Conservation (phyloP, 306 rosid genomes). For the Inga oerstediana region DNA sequence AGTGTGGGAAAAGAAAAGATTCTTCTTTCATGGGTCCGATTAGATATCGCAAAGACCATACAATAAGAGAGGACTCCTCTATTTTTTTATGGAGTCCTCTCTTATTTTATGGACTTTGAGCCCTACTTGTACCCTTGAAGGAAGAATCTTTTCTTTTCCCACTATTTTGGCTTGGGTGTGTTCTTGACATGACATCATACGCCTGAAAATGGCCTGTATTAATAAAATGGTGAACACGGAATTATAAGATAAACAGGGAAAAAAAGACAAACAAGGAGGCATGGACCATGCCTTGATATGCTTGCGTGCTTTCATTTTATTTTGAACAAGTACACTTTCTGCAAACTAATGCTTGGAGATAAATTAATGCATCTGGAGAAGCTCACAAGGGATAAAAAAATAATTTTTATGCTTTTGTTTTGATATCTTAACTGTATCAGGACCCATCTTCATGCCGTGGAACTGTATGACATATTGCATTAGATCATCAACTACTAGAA, state of each 20-base stretch:
- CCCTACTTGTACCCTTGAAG: neutral
- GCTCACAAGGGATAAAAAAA: neutral
- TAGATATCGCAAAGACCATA: too few relatives aligned
- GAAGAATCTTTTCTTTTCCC: neutral
- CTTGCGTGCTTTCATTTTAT: conserved; percentile 14
- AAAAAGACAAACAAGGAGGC: neutral
- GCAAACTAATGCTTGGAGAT: neutral
- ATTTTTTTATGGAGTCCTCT: too few relatives aligned
- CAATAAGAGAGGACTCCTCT: too few relatives aligned
- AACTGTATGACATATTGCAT: conserved; percentile 47
- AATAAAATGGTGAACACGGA: neutral
- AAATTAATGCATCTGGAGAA: conserved; percentile 5
- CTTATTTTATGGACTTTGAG: neutral
- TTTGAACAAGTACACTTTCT: neutral
- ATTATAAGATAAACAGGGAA: neutral
- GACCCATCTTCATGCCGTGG: conserved; percentile 35
- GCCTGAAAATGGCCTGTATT: neutral
- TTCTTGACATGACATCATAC: neutral
- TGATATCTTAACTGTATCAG: conserved; percentile 6
- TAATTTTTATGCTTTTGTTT: neutral
- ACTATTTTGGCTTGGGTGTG: neutral
- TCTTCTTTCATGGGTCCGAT: neutral
- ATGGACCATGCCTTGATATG: conserved; percentile 5
- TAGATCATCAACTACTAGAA: conserved; percentile 20
- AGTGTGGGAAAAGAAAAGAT: neutral